Base-by-base conservation (phyloP, 2,329 filamentous ascomycete species). In the Penicillium sp. region DNA sequence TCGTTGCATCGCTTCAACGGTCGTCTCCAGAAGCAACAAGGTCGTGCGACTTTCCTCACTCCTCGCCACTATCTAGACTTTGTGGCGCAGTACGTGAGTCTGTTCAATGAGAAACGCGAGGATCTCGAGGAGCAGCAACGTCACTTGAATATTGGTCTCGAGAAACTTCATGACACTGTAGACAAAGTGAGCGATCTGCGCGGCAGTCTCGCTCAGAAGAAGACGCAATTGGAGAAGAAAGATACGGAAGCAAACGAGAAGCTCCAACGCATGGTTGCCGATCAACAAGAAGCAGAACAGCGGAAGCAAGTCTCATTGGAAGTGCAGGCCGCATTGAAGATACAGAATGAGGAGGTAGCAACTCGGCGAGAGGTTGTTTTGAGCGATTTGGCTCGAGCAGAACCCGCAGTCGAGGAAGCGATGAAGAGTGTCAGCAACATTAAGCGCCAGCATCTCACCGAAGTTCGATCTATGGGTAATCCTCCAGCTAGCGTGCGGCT, bases 61-160 rank as follows among this genome's bases (percentile, higher is more conserved):
- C 94, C 94, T 43, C 88, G 94, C 43, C 94, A 99, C 74, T 99
- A 96, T 79, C 79, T 99, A 48, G 95, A 99, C 72, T 99, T 99
- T 67, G 93, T 99, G 54, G 90, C 92, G 38, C 94, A 99, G 70
- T 99, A 97, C 71, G 92, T 97, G 73, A 94, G 90, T 73, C 81
- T 99, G 6, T 97, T 97, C 77, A 96, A 92, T 59, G 94, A 99
- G 75, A 99, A 99, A 80, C 89, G 95, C 10, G 94, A 97, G 72
- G 94, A 99, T 69, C 83, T 99, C 1, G 94, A 99, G 74, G 94
- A 99, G 72, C 94, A 99, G 73, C 94, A 99, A 71, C 89, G 94
- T 29, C 94, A 99, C 82, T 81, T 99, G 58, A 99, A 99, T 67
- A 92, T 97, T 53, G 95, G 94, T 81, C 83, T 99, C 2, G 94